Percentiles rank a stretch among this genome's conserved stretches.
phyloP scores from a whole-genome alignment of 2,329 filamentous ascomycete species.

The Tolypocladium ovalisporum region DNA sequence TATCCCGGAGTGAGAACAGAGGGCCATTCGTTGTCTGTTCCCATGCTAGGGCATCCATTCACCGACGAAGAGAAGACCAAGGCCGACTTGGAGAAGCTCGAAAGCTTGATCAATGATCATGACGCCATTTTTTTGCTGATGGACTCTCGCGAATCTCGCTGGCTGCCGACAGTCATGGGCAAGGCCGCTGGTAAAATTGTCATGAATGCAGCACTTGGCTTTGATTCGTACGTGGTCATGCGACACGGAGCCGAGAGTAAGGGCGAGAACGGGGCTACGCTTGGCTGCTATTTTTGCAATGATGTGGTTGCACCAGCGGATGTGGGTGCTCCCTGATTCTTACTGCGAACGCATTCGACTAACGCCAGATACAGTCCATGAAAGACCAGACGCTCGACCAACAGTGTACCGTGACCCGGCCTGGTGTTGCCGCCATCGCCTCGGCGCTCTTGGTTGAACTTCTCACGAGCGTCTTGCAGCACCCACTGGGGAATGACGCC shows the following conservation, averaged over 20 bases:
- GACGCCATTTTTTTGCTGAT: conserved; percentile 94
- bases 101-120: conserved; percentile 67
- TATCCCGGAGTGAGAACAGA: conserved; percentile 80
- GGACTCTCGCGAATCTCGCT: conserved; percentile 89
- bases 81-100: conserved; percentile 64
- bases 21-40: conserved; percentile 75
- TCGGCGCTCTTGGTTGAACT: conserved; percentile 87
- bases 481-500: conserved; percentile 58
- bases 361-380: conserved; percentile 52
- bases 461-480: conserved; percentile 77
- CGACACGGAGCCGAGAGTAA: conserved; percentile 65
- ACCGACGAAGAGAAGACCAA: conserved; percentile 59
- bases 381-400: conserved; percentile 95
- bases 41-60: conserved; percentile 91
- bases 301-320: conserved; percentile 92
- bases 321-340: conserved; percentile 43
- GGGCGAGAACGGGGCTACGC: conserved; percentile 47
- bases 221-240: conserved; percentile 97
- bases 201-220: conserved; percentile 90
- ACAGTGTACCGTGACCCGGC: conserved; percentile 93
- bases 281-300: conserved; percentile 98
- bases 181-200: conserved; percentile 91
- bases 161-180: conserved; percentile 92
- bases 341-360: neutral
- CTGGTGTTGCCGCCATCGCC: conserved; percentile 84